Base-by-base conservation (phyloP, 2,329 filamentous ascomycete genomes). In the Cryphonectria carpinicola region DNA sequence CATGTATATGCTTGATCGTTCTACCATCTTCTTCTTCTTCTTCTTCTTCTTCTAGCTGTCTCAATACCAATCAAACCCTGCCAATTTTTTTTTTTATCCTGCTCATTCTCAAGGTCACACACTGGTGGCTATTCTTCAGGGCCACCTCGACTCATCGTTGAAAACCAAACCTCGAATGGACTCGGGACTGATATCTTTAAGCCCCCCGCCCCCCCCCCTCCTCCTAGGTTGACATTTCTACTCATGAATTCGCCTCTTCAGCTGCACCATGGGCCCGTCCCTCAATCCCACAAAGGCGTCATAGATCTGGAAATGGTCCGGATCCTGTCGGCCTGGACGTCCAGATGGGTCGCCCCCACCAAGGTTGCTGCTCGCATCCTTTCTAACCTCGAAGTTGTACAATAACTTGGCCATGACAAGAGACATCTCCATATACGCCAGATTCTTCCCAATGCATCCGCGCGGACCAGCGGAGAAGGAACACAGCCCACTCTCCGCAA, bases 371-470 rank as follows among this genome's bases (percentile, higher is more conserved):
- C 4, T 41, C 17, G 69, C 43, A 17, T 67, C 58, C 7, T 61
- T 49, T n/a, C 58, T 17, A 35, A 70, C 56, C 11, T 70, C 69
- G 28, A 70, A 70, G 28, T 19, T 25, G 32, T 63, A 56, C 1
- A 67, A 4, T 19, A 70, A 35, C 17, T 70, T 70, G 7, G 69
- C 69, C 46, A 70, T 10, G 1, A 67, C 69, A 1, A 70, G n/a
- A 3, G 49, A 56, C 69, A 70, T 70, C 28, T 70, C 69, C 7
- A 70, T 64, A 46, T 39, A 64, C 4, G 65, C 69, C 60, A 70
- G 14, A 14, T 68, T 65, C 61, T 70, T 70, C 22, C 69, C 69
- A 28, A 63, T 25, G 32, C 69, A 70, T 6, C 65, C 69, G 14
- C 69, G 65, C 3, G 64, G 37, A 1, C 69, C 69, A n/a, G 54